Conservation (phyloP, 106 monocot species). For the Acorus calamus region DNA sequence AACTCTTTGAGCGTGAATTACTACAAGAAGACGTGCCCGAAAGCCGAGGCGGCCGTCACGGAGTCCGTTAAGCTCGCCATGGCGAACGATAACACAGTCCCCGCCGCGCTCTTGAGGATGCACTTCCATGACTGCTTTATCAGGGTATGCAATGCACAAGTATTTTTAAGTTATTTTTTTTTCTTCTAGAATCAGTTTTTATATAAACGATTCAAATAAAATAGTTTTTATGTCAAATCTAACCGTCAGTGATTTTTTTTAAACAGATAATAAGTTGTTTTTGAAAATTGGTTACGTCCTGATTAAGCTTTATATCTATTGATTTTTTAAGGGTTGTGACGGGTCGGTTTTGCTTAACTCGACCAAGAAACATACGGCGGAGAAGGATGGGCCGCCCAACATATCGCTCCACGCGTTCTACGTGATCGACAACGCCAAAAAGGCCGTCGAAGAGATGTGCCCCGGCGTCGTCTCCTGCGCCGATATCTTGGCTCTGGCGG, state of each 20-base stretch:
- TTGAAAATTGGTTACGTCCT: no score
- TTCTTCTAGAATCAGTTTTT: not conserved
- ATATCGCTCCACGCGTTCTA: conserved; percentile 76
- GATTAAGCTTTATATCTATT: not conserved
- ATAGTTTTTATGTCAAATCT: no score
- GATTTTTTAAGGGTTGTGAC: conserved; percentile 59
- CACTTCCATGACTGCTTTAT: conserved; percentile 75
- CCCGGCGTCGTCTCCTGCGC: conserved; percentile 91
- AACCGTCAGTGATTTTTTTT: not conserved
- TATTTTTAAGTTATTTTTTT: not conserved
- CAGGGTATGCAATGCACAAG: conserved; percentile 28
- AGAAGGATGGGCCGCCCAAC: conserved; percentile 82
- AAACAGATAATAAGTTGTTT: no score
- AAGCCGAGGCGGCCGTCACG: conserved; percentile 25
- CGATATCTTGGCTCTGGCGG: conserved; percentile 70
- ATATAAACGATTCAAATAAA: not conserved
- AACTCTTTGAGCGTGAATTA: conserved; percentile 35
- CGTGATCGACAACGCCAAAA: conserved; percentile 77
- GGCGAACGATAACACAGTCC: conserved; percentile 25
- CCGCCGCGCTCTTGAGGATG: conserved; percentile 59
- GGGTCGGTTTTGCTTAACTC: conserved; percentile 76
- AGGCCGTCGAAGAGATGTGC: conserved; percentile 57
- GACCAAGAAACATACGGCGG: conserved; percentile 40
- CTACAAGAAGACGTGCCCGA: conserved; percentile 43
- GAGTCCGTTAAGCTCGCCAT: conserved; percentile 33